Percentiles rank a stretch among this genome's conserved stretches.
phyloP scores from a whole-genome alignment of 768 basidiomycete species.

The Mycena alexandri region DNA sequence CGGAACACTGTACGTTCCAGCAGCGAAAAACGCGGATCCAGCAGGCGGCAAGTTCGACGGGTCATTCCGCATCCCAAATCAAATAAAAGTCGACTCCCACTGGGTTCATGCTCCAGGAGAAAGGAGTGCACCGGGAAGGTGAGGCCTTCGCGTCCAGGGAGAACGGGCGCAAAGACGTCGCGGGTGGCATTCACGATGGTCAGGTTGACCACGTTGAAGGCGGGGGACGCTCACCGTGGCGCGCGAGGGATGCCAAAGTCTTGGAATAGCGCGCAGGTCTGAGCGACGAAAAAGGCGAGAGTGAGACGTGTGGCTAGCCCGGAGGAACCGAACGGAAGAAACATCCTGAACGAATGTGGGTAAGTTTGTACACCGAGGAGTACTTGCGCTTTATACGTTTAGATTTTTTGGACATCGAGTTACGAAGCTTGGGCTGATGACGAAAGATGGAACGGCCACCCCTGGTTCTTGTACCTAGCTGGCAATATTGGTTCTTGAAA shows the following conservation, averaged over 20 bases:
- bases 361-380: too few relatives aligned
- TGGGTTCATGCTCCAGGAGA: slow-evolving; percentile 17
- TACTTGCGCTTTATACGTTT: too few relatives aligned
- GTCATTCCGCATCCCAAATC: slow-evolving; percentile 27
- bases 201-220: slow-evolving; percentile 20
- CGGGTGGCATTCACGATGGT: too few relatives aligned
- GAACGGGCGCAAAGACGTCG: too few relatives aligned
- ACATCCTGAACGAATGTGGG: too few relatives aligned
- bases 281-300: background rate
- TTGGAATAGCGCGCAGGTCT: background rate
- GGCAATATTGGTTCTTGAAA: too few relatives aligned
- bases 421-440: too few relatives aligned
- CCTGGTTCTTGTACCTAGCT: too few relatives aligned
- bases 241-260: slow-evolving; percentile 23
- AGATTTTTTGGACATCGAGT: too few relatives aligned
- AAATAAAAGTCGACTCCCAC: slow-evolving; percentile 12
- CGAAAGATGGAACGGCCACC: too few relatives aligned
- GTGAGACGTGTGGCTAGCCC: slow-evolving; percentile 3
- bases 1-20: background rate
- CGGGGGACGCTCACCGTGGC: slow-evolving; percentile 23
- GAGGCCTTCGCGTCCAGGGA: too few relatives aligned
- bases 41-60: slow-evolving; percentile 10
- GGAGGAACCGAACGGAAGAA: too few relatives aligned
- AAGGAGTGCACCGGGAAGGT: slow-evolving; percentile 16
- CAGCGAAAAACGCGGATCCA: background rate